Evolutionary conservation across 2,329 filamentous ascomycete species (phyloP).

Genomic region (Teratosphaeria nubilosa): DNA sequence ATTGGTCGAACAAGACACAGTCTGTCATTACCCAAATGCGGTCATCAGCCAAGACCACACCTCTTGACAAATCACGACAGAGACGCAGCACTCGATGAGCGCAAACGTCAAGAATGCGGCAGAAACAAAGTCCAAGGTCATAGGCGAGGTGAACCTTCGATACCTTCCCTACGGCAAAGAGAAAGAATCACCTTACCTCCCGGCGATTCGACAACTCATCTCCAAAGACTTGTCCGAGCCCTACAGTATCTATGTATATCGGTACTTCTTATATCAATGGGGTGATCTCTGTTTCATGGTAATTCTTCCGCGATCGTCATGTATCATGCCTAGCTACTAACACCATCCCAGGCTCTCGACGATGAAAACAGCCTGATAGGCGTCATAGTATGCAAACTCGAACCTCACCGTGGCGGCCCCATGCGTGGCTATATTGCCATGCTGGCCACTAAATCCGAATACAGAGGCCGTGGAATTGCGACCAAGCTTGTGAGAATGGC

Average conservation of each 20-base stretch:
- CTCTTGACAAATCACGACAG: background rate
- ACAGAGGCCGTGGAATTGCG: conserved; percentile 74
- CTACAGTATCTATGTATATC: conserved; percentile 98
- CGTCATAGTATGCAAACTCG: conserved; percentile 90
- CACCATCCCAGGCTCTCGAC: conserved; percentile 38
- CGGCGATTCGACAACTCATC: conserved; percentile 83
- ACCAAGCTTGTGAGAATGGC: conserved; percentile 81
- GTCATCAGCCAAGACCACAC: background rate
- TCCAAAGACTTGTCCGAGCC: conserved; percentile 94
- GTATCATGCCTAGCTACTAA: background rate
- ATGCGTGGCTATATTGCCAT: conserved; percentile 95
- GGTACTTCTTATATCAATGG: conserved; percentile 98
- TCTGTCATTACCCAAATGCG: background rate
- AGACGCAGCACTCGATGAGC: conserved; percentile 7
- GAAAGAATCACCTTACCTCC: conserved; percentile 59
- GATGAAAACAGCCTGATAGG: conserved; percentile 62
- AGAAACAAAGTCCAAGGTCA: background rate
- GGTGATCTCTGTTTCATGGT: conserved; percentile 95
- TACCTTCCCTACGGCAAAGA: conserved; percentile 51
- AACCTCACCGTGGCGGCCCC: conserved; percentile 77
- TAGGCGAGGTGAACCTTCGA: conserved; percentile 26
- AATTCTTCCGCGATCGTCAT: conserved; percentile 9
- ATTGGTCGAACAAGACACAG: background rate
- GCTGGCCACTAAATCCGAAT: conserved; percentile 76
- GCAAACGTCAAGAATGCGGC: conserved; percentile 6